Base-by-base conservation (phyloP, 176 grass and related monocot species). In the Aegilops longissima region DNA sequence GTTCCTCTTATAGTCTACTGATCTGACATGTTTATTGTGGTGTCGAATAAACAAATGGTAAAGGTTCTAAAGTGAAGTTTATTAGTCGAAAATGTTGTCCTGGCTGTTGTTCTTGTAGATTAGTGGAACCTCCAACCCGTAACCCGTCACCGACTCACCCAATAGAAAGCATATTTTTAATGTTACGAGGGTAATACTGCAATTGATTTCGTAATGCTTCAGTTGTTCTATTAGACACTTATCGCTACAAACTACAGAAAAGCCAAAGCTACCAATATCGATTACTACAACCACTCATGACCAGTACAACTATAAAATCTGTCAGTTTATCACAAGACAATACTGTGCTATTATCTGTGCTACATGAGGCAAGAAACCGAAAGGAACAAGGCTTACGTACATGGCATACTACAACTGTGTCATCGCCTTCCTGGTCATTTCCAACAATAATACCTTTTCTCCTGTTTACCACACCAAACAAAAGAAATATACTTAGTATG, bases 401-500 rank as follows among this genome's bases (percentile, higher is more conserved):
- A 88, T 96, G 89, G 76, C 92, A 90, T 88, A 98, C 72, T 20
- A 98, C 78, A 62, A 96, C 67, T 61, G 94, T 98, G 84, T 96
- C 92, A 10, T 98, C 97, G n/a, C 92, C 94, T 63, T 98, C 97
- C 77, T 96, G 94, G 66, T 98, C 97, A 75, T 98, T 96, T 47
- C 97, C 97, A 84, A 98, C 87, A 66, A 98, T 98, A 52, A 98
- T 91, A 30, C 97, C 94, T 73, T 98, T 96, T 89, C 97, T 92
- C 97, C 97, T 98, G 86, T 89, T 84, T 85, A 82, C 40, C 74
- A 87, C 78, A 87, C 85, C 6, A 88, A 61, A 35, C 23, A 77
- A 89, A 83, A 36, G 45, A 58, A 80, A 68, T 74, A 83, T 13
- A 9, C 5, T 71, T 62, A 40, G 14, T 66, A 74, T 67, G 51